Evolutionary conservation across 1,284 basidiomycete genomes (phyloP).

Genomic region (Phaffia rhodozyma): DNA sequence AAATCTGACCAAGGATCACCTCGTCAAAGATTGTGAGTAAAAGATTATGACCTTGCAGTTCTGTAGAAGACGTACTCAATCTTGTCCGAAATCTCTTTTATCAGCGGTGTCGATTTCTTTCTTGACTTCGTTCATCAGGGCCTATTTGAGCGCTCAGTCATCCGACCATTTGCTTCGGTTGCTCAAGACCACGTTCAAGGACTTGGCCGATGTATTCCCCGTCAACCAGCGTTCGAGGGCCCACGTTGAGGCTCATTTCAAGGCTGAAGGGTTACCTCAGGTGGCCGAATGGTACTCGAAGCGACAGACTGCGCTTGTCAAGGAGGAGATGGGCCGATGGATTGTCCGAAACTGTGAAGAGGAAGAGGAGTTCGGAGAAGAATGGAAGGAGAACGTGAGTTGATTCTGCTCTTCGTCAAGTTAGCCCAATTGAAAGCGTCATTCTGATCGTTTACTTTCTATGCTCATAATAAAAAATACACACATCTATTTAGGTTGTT

Average conservation of each 20-base stretch:
- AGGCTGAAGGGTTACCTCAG: conserved; percentile 56
- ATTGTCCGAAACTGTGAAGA: conserved; percentile 49
- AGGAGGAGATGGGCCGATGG: conserved; percentile 48
- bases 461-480: background rate
- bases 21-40: conserved; percentile 73
- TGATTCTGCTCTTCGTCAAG: background rate
- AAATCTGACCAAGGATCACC: conserved; percentile 80
- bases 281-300: conserved; percentile 87
- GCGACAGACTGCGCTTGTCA: conserved; percentile 62
- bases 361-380: conserved; percentile 40
- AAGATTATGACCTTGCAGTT: background rate
- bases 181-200: conserved; percentile 71
- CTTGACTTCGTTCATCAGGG: conserved; percentile 64
- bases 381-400: conserved; percentile 51
- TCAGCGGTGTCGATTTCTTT: conserved; percentile 64
- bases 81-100: background rate
- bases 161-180: conserved; percentile 77
- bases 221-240: conserved; percentile 60
- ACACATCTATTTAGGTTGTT: conserved; percentile 50
- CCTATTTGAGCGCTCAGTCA: conserved; percentile 63
- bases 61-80: conserved; percentile 1
- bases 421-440: background rate
- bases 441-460: background rate
- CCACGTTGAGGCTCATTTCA: conserved; percentile 73
- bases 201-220: conserved; percentile 79